Conservation (phyloP, 1,139 yeast species). For the Debaryomyces coudertii region DNA sequence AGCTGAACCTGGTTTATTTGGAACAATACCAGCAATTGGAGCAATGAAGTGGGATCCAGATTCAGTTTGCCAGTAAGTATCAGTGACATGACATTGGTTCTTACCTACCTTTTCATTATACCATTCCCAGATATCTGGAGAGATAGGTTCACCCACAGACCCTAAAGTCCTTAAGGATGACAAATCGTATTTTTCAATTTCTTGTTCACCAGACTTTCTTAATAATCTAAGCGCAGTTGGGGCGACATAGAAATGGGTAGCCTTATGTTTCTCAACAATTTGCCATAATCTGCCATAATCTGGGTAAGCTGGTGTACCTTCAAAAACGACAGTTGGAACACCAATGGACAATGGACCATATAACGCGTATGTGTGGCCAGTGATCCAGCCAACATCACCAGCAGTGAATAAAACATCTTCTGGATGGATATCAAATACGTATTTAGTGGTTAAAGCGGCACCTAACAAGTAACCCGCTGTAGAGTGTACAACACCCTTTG, state of each 20-base stretch:
- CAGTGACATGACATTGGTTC: slow-evolving; percentile 82
- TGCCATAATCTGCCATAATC: slow-evolving; percentile 97
- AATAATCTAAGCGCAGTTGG: slow-evolving; percentile 96
- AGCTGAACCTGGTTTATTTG: slow-evolving; percentile 97
- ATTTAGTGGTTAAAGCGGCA: slow-evolving; percentile 91
- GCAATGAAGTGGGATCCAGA: slow-evolving; percentile 96
- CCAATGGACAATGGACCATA: slow-evolving; percentile 93
- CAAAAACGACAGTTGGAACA: slow-evolving; percentile 89
- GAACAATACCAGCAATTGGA: slow-evolving; percentile 91
- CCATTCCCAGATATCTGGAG: slow-evolving; percentile 99
- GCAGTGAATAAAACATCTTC: slow-evolving; percentile 93
- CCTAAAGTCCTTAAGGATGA: slow-evolving; percentile 93
- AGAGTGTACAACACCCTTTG: slow-evolving; percentile 96
- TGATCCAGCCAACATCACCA: slow-evolving; percentile 99
- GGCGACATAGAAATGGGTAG: slow-evolving; percentile 96
- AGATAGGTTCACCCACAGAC: slow-evolving; percentile 98
- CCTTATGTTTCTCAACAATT: slow-evolving; percentile 88
- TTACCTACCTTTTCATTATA: slow-evolving; percentile 91
- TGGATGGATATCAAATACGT: slow-evolving; percentile 88
- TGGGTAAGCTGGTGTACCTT: slow-evolving; percentile 98
- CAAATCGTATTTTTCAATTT: slow-evolving; percentile 83
- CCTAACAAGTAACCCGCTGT: slow-evolving; percentile 95
- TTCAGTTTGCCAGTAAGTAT: slow-evolving; percentile 99
- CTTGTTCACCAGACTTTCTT: slow-evolving; percentile 89
- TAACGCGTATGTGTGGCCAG: slow-evolving; percentile 95